Evolutionary conservation across 2,329 filamentous ascomycete species (phyloP), one percentile per base, ranked within the genome.

Genomic region (Alternaria novae-zelandiae): DNA sequence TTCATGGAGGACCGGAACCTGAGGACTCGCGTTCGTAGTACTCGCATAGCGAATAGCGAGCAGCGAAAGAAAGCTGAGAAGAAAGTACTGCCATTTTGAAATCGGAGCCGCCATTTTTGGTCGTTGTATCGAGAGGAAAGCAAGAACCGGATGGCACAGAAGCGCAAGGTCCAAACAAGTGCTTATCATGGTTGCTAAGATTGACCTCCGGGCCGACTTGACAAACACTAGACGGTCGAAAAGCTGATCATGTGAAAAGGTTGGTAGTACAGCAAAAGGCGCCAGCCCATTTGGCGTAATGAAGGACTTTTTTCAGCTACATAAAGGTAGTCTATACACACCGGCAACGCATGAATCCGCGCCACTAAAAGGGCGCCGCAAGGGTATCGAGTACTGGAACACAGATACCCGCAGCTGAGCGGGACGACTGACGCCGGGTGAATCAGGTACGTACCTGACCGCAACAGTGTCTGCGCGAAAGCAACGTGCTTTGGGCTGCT

Each of bases 141-240:
- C 76, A 12, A 79, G 54, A 4, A 78, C 61, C 0, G 76, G 74
- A 57, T 75, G 74, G 66, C 71, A 77, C 57, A 77, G 51, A 10
- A 78, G 73, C 45, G 71, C 76, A 59, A 77, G 57, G 61, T 78
- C 74, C 41, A 77, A 61, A 67, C 70, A 76, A 3, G 71, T 70
- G 46, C 49, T 70, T 59, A 74, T 71, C 74, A 77, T 70, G 15
- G 13, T 56, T 57, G 49, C 45, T 64, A 49, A 60, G n/a, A 47
- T 54, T 54, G 23, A 36, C 3, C 26, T 15, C 49, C 41, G 50
- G 60, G 32, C 56, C 60, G 50, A 63, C 20, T 50, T 44, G 12
- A 30, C 30, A 17, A 41, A 28, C 17, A 41, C 17, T 41, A 50
- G 20, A 23, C 21, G 13, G 26, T 25, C 20, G 26, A 50, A 25